These are phyloP conservation scores for Xylaria castorea DNA, from an alignment of 495 filamentous ascomycete species.

Conservation along the genomic window DNA sequence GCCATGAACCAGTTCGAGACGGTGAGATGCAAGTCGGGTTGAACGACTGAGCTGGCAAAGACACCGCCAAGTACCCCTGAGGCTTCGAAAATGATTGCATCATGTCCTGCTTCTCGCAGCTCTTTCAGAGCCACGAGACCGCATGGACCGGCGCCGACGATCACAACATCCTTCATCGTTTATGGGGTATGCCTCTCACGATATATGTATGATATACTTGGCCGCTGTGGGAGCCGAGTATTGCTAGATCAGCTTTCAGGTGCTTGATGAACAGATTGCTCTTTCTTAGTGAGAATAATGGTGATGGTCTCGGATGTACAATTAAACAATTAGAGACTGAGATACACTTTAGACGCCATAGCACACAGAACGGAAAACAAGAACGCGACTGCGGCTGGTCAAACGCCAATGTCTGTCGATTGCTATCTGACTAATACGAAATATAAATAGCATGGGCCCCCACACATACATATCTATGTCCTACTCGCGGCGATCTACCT, in stretches of 20 bases:
- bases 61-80: conserved; percentile 14
- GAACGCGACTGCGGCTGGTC: background rate
- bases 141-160: background rate
- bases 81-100: background rate
- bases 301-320: background rate
- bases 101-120: background rate
- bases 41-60: conserved; percentile 21
- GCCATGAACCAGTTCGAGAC: conserved; percentile 30
- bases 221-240: background rate
- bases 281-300: background rate
- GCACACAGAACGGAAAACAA: background rate
- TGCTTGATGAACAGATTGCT: background rate
- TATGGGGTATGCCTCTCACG: background rate
- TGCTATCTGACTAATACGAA: background rate
- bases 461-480: background rate
- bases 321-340: background rate
- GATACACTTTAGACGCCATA: background rate
- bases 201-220: background rate
- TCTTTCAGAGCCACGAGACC: background rate
- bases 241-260: background rate
- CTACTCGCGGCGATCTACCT: background rate
- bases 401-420: background rate
- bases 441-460: background rate
- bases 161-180: background rate
- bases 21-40: conserved; percentile 27